Conservation (phyloP, 1,284 basidiomycete genomes). For the Ustilago cynodontis region DNA sequence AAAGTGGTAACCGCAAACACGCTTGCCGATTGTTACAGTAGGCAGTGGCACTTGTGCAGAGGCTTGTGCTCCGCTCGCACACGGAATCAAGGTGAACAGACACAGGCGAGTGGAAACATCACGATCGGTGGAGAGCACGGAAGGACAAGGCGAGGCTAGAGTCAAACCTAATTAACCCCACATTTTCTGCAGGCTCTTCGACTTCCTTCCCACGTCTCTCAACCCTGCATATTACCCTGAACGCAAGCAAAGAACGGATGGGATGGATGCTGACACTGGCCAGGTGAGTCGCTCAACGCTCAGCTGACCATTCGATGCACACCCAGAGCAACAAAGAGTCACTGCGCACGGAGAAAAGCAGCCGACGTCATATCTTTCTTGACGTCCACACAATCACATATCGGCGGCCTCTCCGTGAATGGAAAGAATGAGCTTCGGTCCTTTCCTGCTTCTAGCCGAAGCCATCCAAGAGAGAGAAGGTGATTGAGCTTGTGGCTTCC, state of each 20-base stretch:
- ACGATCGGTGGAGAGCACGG: slow-evolving; percentile 10
- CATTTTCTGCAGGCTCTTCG: slow-evolving; percentile 7
- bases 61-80: not conserved
- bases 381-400: not conserved
- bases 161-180: slow-evolving; percentile 22
- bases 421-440: not conserved
- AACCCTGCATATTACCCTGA: not conserved
- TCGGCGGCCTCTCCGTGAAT: not conserved
- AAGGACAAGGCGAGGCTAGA: not conserved
- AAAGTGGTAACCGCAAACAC: not conserved
- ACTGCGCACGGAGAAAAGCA: not conserved
- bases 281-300: not conserved
- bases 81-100: not conserved
- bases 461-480: slow-evolving; percentile 3
- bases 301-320: not conserved
- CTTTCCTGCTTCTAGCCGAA: not conserved
- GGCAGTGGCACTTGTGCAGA: too few relatives aligned
- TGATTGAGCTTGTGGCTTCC: not conserved
- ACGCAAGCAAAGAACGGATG: not conserved
- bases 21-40: too few relatives aligned
- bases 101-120: not conserved
- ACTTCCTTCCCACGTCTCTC: not conserved
- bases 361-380: slow-evolving; percentile 3
- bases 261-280: slow-evolving; percentile 1
- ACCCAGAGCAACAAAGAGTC: not conserved